Base-by-base conservation (phyloP, 148 eudicot genomes). In the Chenopodium formosanum region DNA sequence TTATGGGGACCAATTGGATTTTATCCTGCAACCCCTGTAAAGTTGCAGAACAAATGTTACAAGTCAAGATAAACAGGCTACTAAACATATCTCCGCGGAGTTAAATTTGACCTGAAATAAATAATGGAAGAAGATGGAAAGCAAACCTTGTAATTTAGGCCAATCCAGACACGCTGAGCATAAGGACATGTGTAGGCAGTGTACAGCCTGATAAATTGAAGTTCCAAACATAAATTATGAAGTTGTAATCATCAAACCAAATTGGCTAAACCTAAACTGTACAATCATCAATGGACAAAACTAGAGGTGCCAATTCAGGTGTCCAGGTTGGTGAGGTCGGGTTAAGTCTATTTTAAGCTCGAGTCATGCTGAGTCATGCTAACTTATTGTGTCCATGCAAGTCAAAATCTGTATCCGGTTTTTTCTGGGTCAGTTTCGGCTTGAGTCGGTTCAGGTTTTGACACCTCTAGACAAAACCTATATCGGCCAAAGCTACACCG, bases 11-110 rank as follows among this genome's bases (percentile, higher is more conserved):
- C 74, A 94, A 53, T 81, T 94, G 83, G 80, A 94, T 94, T 85
- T 94, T 80, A 47, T 92, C 89, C 69, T 94, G 93, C 74, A 94
- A 84, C 13, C 98, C 98, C 98, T 94, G 85, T 73, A 20, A 74
- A 50, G n/a, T 27, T 40, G 62, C 19, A 19, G 50, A 37, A 19
- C 20, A 29, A n/a, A 48, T 47, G 17, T n/a, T 56, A 74, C 9
- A 58, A 60, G 47, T 52, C 17, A 56, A 22, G 29, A 47, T 25
- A 14, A 73, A 2, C 3, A 25, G 34, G 60, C 62, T 4, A 27
- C 56, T n/a, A 4, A 73, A 74, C 11, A 73, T 4, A 1, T 60
- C 56, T 50, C 1, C 7, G 5, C 17, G 6, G 0, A 10, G 23
- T 9, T 2, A 73, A 3, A 52, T 6, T 13, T 47, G 4, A 73